phyloP scores from a whole-genome alignment of 2,329 filamentous ascomycete genomes.

The Madurella fahalii region DNA sequence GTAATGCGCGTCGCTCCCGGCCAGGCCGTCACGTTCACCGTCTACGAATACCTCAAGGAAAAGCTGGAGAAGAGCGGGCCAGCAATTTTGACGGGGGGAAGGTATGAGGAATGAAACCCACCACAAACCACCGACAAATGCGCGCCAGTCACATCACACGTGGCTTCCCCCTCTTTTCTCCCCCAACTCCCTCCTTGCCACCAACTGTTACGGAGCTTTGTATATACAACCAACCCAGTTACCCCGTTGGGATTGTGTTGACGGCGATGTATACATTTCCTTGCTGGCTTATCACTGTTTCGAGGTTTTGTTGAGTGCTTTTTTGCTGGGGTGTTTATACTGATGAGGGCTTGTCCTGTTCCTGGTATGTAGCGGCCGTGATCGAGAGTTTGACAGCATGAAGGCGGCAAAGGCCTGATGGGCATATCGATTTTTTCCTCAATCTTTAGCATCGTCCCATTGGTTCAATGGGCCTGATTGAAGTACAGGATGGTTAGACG shows the following conservation, averaged over 20 bases:
- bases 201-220: not conserved
- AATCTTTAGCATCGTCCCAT: no score
- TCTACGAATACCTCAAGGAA: slow-evolving; percentile 73
- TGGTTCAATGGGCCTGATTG: no score
- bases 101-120: slow-evolving; percentile 59
- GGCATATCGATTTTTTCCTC: no score
- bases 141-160: not conserved
- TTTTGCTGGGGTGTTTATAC: not conserved
- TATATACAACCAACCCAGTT: not conserved
- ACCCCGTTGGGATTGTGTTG: not conserved
- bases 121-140: not conserved
- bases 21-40: slow-evolving; percentile 74
- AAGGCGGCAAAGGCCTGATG: slow-evolving; percentile 11
- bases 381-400: slow-evolving; percentile 20
- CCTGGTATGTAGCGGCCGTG: slow-evolving; percentile 3
- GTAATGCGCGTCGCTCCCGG: slow-evolving; percentile 97
- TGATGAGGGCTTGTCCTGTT: not conserved
- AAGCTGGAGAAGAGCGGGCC: slow-evolving; percentile 65
- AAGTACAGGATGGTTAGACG: no score
- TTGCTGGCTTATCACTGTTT: not conserved
- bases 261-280: not conserved
- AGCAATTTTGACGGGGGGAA: slow-evolving; percentile 54
- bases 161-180: not conserved
- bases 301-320: not conserved
- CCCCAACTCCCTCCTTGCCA: no score